Base-by-base conservation (phyloP, 1,284 basidiomycete genomes). In the Ustilago curta region DNA sequence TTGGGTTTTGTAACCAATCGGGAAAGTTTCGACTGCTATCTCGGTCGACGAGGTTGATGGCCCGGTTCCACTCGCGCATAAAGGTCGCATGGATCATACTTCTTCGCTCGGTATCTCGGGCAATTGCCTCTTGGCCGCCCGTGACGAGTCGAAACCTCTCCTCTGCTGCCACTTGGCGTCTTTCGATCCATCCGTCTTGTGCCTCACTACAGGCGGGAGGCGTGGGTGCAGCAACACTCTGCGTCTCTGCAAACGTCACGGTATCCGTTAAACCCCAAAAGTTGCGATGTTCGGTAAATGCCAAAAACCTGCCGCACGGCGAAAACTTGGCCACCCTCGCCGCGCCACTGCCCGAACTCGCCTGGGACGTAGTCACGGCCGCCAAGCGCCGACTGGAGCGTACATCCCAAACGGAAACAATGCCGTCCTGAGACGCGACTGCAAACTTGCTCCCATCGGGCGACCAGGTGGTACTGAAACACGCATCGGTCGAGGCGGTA, bases 401-500 rank as follows among this genome's bases (percentile, higher is more conserved):
- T 11, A 85, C 79, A 59, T 87, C 86, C 83, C 85, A 87, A 14
- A 87, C 83, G 3, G 90, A 90, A 1, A 94, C 90, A 14, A 90
- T 88, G 14, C 93, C 94, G 80, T 94, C 93, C 83, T 95, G 93
- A 23, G 90, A 91, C 4, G 91, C 93, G 0, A 94, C 92, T 0
- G 92, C 93, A 79, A 94, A 94, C 77, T 93, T 92, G 50, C 88
- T 88, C 0, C 93, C 92, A 74, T 93, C 91, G 0, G 90, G 86
- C 4, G 90, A 92, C 87, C 93, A 95, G 0, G 92, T 89, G 0
- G 92, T 93, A 16, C 90, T 91, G 85, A 94, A 95, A n/a, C 91
- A 91, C 4, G 86, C 86, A 44, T 87, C 87, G 9, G 76, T 90
- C 8, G 78, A 76, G 18, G 78, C 85, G 50, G 37, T 59, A 44